Evolutionary conservation across 495 filamentous ascomycete genomes (phyloP).

Genomic region (Ramalina intermedia): DNA sequence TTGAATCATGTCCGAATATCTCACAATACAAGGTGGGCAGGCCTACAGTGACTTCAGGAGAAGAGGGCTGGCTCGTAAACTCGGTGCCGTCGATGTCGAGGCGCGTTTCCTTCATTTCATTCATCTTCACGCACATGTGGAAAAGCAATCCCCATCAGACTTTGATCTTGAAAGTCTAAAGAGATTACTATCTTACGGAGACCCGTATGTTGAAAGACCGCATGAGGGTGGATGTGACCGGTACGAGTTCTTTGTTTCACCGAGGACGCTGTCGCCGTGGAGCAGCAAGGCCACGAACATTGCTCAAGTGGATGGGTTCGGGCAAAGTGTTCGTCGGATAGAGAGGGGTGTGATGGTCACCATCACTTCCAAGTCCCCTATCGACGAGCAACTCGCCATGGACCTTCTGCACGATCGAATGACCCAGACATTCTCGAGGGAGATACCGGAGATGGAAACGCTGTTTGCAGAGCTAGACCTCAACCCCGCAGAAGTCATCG

Average conservation of each 20-base stretch:
- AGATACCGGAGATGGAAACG: constrained; percentile 47
- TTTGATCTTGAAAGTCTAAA: constrained; percentile 34
- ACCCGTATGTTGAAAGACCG: constrained; percentile 14
- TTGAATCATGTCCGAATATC: constrained; percentile 11
- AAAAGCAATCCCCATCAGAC: constrained; percentile 20
- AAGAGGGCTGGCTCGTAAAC: constrained; percentile 31
- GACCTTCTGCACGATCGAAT: constrained; percentile 81
- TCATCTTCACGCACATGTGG: constrained; percentile 22
- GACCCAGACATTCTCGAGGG: constrained; percentile 61
- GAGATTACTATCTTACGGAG: constrained; percentile 50
- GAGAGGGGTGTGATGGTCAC: constrained; percentile 70
- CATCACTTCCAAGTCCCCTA: constrained; percentile 41
- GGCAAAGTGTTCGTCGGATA: constrained; percentile 58
- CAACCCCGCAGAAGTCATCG: constrained; percentile 53
- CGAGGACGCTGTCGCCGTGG: constrained; percentile 91
- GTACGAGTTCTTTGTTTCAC: constrained; percentile 47
- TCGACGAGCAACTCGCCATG: constrained; percentile 27
- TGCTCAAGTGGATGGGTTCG: constrained; percentile 77
- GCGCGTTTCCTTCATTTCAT: constrained; percentile 55
- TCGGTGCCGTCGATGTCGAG: constrained; percentile 40
- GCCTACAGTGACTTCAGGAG: constrained; percentile 41
- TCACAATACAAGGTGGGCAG: constrained; percentile 37
- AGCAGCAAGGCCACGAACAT: constrained; percentile 92
- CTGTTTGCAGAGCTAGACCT: constrained; percentile 73
- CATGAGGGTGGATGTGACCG: background rate